phyloP scores from a whole-genome alignment of 2,329 filamentous ascomycete genomes.

The Fusarium buharicum region DNA sequence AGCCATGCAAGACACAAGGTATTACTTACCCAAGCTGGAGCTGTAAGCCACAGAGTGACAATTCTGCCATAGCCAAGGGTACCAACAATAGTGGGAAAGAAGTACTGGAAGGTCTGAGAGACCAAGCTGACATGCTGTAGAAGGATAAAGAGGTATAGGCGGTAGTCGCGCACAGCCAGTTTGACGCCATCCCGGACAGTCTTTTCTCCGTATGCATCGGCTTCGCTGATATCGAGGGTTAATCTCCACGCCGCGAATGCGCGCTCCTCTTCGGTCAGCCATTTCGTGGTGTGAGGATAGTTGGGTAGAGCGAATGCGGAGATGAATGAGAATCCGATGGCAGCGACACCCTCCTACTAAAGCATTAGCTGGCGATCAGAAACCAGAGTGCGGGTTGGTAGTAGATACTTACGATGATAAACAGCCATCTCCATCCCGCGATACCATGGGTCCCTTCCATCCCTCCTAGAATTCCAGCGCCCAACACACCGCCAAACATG shows the following conservation, averaged over 20 bases:
- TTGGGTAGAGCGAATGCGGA: slow-evolving; percentile 59
- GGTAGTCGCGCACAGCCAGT: slow-evolving; percentile 60
- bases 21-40: slow-evolving; percentile 63
- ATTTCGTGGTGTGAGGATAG: slow-evolving; percentile 63
- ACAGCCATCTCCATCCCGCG: slow-evolving; percentile 72
- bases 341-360: slow-evolving; percentile 52
- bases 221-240: slow-evolving; percentile 59
- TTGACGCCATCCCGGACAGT: slow-evolving; percentile 58
- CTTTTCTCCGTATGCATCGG: slow-evolving; percentile 53
- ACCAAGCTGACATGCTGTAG: slow-evolving; percentile 64
- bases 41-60: slow-evolving; percentile 66
- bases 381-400: not conserved
- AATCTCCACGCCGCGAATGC: slow-evolving; percentile 64
- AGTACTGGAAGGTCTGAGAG: slow-evolving; percentile 70
- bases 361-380: not conserved
- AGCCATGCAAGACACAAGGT: not conserved
- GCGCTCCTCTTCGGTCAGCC: slow-evolving; percentile 62
- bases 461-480: slow-evolving; percentile 59
- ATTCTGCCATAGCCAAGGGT: slow-evolving; percentile 68
- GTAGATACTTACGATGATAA: slow-evolving; percentile 62
- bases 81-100: slow-evolving; percentile 72
- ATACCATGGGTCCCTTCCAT: slow-evolving; percentile 61
- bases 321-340: slow-evolving; percentile 51
- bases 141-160: slow-evolving; percentile 64
- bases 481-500: slow-evolving; percentile 62